Conservation (phyloP, 148 eudicot species). For the Dianthus caryophyllus region DNA sequence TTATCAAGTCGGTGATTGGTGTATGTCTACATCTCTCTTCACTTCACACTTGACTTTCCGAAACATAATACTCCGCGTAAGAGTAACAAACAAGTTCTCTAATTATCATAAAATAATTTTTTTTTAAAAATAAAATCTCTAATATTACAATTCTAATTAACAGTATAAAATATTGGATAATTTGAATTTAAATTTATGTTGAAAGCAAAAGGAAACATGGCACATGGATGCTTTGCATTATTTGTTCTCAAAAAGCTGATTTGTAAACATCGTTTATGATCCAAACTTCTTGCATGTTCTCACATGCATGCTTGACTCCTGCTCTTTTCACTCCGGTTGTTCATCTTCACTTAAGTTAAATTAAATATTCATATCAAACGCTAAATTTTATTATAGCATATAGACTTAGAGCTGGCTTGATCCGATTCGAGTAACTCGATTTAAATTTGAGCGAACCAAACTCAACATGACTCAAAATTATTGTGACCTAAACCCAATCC, state of each 20-base stretch:
- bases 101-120: too few relatives aligned
- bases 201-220: conserved; percentile 14
- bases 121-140: too few relatives aligned
- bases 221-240: conserved; percentile 16
- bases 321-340: background rate
- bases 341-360: background rate
- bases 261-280: conserved; percentile 20
- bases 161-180: too few relatives aligned
- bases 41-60: background rate
- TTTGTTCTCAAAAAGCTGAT: conserved; percentile 4
- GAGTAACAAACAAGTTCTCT: background rate
- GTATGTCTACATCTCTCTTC: background rate
- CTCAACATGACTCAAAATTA: too few relatives aligned
- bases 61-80: too few relatives aligned
- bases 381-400: too few relatives aligned
- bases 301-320: conserved; percentile 23
- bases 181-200: too few relatives aligned
- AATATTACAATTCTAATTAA: too few relatives aligned
- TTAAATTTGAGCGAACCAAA: too few relatives aligned
- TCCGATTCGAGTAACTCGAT: too few relatives aligned
- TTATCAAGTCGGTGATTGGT: background rate
- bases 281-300: conserved; percentile 22
- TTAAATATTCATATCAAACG: background rate
- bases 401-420: too few relatives aligned
- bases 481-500: too few relatives aligned